Evolutionary conservation across 2,329 filamentous ascomycete genomes (phyloP).

Genomic region (Ophiognomonia clavigignenti-juglandacearum): DNA sequence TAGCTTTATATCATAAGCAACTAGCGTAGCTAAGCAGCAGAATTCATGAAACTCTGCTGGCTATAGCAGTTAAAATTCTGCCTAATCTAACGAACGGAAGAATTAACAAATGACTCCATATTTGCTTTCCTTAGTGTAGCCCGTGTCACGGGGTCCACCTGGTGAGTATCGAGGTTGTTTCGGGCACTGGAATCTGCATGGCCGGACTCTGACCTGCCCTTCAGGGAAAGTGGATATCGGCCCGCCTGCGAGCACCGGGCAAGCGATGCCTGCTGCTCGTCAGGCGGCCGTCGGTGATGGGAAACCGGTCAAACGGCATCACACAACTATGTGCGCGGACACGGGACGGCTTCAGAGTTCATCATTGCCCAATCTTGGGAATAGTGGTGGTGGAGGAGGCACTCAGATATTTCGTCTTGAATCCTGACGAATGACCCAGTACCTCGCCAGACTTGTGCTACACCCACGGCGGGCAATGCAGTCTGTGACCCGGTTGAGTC

Average conservation of each 20-base stretch:
- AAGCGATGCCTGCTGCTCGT: not conserved
- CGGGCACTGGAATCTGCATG: not conserved
- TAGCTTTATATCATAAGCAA: too few species aligned
- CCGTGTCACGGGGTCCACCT: too few species aligned
- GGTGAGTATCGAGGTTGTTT: not conserved
- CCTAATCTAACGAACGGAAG: too few species aligned
- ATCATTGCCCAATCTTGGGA: too few species aligned
- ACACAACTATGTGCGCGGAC: not conserved
- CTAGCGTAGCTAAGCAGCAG: too few species aligned
- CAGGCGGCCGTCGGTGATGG: not conserved
- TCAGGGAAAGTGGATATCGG: conserved; percentile 8
- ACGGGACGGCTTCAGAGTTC: not conserved
- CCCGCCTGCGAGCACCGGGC: not conserved
- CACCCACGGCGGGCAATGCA: not conserved
- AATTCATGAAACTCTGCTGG: too few species aligned
- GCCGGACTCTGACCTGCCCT: conserved; percentile 3
- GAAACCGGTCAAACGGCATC: not conserved
- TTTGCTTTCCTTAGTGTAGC: too few species aligned
- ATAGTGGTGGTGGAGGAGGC: too few species aligned
- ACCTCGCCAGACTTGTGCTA: not conserved
- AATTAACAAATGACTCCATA: too few species aligned
- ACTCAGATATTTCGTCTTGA: too few species aligned
- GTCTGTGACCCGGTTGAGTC: not conserved
- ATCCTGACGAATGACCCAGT: not conserved
- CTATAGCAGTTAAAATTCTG: too few species aligned